A percentile compares a stretch with the other conserved stretches of the same genome.
These are phyloP conservation scores for Colletotrichum horii DNA, from an alignment of 2,329 filamentous ascomycete species.

Conservation along the genomic window DNA sequence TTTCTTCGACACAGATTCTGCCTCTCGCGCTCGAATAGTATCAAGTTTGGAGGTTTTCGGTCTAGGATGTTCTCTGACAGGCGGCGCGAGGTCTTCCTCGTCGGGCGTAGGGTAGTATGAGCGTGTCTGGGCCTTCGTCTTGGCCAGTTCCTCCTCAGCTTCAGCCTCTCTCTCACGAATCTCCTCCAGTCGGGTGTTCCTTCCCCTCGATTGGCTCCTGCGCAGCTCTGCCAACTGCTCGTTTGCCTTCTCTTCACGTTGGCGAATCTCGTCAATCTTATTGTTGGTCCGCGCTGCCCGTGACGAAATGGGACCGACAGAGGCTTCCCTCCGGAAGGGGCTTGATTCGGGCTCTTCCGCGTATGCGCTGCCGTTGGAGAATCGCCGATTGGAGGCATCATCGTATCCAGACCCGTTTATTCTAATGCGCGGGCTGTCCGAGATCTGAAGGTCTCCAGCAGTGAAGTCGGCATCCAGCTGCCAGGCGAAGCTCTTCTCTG, in stretches of 20 bases:
- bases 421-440: slow-evolving; percentile 59
- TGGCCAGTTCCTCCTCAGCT: slow-evolving; percentile 21
- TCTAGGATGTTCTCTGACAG: background rate
- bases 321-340: background rate
- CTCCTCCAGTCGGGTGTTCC: slow-evolving; percentile 51
- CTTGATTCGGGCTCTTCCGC: slow-evolving; percentile 11
- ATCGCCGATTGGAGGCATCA: slow-evolving; percentile 24
- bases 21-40: slow-evolving; percentile 51
- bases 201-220: slow-evolving; percentile 21
- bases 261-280: slow-evolving; percentile 55
- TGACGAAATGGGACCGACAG: background rate
- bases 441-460: slow-evolving; percentile 58
- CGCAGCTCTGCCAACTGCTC: background rate
- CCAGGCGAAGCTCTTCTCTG: slow-evolving; percentile 61
- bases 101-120: slow-evolving; percentile 32
- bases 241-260: slow-evolving; percentile 42
- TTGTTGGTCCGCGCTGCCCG: slow-evolving; percentile 39
- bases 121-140: background rate
- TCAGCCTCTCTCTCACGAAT: slow-evolving; percentile 48
- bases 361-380: slow-evolving; percentile 29
- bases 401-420: slow-evolving; percentile 40
- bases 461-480: slow-evolving; percentile 64
- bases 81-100: slow-evolving; percentile 22
- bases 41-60: slow-evolving; percentile 51
- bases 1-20: slow-evolving; percentile 48